phyloP scores from a whole-genome alignment of 2,329 filamentous ascomycete genomes.

The Cyclaneusma minus region DNA sequence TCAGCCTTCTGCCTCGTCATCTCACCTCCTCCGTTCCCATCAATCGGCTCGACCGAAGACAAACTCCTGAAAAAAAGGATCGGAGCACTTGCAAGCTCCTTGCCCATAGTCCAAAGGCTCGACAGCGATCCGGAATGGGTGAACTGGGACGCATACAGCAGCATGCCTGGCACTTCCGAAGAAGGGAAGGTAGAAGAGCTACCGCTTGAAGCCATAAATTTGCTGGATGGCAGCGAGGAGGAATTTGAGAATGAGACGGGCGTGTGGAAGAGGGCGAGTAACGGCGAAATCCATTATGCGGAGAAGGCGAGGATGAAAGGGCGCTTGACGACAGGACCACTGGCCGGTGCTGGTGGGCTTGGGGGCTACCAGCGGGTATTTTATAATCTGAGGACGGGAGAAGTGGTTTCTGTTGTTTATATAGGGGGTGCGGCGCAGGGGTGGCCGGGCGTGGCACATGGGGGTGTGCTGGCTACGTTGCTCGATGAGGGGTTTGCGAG shows the following conservation, averaged over 20 bases:
- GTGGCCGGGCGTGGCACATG: conserved; percentile 60
- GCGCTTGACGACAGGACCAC: conserved; percentile 25
- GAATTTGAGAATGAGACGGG: too few relatives aligned
- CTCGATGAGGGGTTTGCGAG: conserved; percentile 56
- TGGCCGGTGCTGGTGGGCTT: conserved; percentile 26
- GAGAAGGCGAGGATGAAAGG: conserved; percentile 5
- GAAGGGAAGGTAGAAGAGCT: too few relatives aligned
- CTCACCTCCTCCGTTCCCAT: conserved; percentile 25
- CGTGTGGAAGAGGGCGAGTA: too few relatives aligned
- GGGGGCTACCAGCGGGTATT: conserved; percentile 45
- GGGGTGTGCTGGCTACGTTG: conserved; percentile 51
- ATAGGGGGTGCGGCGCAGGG: conserved; percentile 49
- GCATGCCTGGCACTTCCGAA: conserved; percentile 7
- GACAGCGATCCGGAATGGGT: conserved; percentile 25
- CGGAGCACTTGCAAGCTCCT: conserved; percentile 24
- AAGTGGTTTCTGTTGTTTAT: conserved; percentile 47
- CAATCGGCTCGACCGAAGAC: conserved; percentile 25
- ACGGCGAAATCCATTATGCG: conserved; percentile 4
- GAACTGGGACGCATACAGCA: conserved; percentile 27
- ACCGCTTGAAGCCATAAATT: too few relatives aligned
- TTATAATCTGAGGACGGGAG: conserved; percentile 40
- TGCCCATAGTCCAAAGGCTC: conserved; percentile 32
- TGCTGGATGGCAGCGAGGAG: too few relatives aligned
- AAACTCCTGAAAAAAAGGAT: conserved; percentile 23
- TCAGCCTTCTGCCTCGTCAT: conserved; percentile 24